phyloP scores from a whole-genome alignment of 345 rosid genomes.

The Gynandropsis gynandra region DNA sequence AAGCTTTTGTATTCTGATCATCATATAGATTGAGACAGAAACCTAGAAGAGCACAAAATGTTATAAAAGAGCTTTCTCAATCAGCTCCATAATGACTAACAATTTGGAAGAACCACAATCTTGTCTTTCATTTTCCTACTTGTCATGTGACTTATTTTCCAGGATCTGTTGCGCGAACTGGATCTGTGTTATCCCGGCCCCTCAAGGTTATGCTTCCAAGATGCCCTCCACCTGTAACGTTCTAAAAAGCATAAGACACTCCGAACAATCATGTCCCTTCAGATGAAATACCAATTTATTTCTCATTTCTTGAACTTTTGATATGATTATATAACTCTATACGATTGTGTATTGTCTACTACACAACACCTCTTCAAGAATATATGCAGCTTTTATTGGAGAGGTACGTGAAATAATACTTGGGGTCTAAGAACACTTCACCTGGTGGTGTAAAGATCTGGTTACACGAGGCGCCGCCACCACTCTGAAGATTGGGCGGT shows the following conservation, averaged over 20 bases:
- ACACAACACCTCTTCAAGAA: no score
- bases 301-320: no score
- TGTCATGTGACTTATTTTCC: slow-evolving; percentile 39
- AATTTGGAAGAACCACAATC: slow-evolving; percentile 1
- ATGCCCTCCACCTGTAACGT: slow-evolving; percentile 36
- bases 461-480: slow-evolving; percentile 30
- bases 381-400: not conserved
- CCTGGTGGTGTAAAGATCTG: slow-evolving; percentile 44
- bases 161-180: slow-evolving; percentile 36
- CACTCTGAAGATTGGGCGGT: slow-evolving; percentile 21
- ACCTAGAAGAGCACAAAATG: slow-evolving; percentile 10
- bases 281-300: no score
- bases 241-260: no score
- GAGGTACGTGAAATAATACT: slow-evolving; percentile 6
- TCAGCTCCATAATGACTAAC: slow-evolving; percentile 2
- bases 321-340: no score
- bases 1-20: slow-evolving; percentile 16
- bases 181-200: slow-evolving; percentile 41
- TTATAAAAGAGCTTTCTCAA: slow-evolving; percentile 6
- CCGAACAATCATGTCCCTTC: no score
- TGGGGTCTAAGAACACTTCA: slow-evolving; percentile 19
- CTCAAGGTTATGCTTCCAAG: slow-evolving; percentile 29
- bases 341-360: no score
- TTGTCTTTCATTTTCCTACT: slow-evolving; percentile 22
- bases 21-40: slow-evolving; percentile 9